These are phyloP conservation scores for Epichloe uncinata DNA, from an alignment of 2,329 filamentous ascomycete species.

Conservation along the genomic window DNA sequence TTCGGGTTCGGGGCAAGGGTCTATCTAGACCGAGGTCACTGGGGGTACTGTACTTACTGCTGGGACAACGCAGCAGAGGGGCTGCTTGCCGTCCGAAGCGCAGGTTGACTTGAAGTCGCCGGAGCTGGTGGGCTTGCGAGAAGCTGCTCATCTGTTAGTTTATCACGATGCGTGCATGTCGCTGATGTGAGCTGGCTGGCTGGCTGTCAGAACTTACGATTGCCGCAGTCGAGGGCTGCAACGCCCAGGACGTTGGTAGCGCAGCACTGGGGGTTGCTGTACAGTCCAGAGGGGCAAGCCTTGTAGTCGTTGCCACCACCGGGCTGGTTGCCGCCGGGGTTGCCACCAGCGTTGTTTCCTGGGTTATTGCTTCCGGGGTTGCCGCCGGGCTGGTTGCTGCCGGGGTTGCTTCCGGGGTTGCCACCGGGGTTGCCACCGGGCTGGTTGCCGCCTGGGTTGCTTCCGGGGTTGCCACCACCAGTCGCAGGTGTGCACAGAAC, in stretches of 20 bases:
- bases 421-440: background rate
- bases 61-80: conserved; percentile 8
- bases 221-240: conserved; percentile 4
- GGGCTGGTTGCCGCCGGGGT: background rate
- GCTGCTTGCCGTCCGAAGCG: background rate
- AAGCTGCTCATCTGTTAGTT: conserved; percentile 1
- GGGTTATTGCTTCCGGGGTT: background rate
- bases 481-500: background rate
- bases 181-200: background rate
- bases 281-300: conserved; percentile 3
- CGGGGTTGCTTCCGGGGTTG: background rate
- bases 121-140: background rate
- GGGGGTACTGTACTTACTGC: conserved; percentile 3
- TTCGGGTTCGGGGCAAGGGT: no score
- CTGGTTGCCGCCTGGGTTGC: background rate
- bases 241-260: conserved; percentile 3
- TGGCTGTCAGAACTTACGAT: conserved; percentile 4
- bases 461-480: background rate
- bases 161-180: background rate
- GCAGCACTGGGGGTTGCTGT: conserved; percentile 9
- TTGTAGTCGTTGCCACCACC: background rate
- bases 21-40: background rate
- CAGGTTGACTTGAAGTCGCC: conserved; percentile 5
- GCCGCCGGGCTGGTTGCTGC: background rate
- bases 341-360: background rate